Conservation (phyloP, 1,284 basidiomycete genomes). For the Ganoderma lingzhi region DNA sequence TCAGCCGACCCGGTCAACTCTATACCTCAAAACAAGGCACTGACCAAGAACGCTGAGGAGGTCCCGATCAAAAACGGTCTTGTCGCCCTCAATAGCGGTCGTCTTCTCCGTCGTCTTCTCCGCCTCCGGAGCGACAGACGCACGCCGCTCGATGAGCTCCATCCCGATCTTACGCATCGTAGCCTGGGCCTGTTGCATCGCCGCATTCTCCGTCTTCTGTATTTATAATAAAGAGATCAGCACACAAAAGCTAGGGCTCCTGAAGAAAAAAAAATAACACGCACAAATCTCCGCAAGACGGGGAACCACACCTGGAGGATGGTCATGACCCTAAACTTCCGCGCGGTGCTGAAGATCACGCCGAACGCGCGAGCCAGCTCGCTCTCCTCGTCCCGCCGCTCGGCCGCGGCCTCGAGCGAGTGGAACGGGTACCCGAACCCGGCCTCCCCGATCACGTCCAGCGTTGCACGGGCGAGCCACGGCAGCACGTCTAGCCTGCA, state of each 20-base stretch:
- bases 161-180: constrained; percentile 65
- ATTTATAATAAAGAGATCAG: neutral
- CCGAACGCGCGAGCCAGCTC: constrained; percentile 66
- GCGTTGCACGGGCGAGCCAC: constrained; percentile 69
- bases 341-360: constrained; percentile 59
- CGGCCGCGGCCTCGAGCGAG: constrained; percentile 46
- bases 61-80: constrained; percentile 44
- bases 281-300: constrained; percentile 59
- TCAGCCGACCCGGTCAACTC: neutral
- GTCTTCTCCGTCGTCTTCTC: constrained; percentile 18
- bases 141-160: constrained; percentile 58
- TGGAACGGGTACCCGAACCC: constrained; percentile 73
- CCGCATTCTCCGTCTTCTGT: constrained; percentile 50
- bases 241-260: no score
- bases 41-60: constrained; percentile 64
- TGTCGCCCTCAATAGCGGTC: constrained; percentile 25
- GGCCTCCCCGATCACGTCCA: constrained; percentile 78
- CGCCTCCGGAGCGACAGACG: constrained; percentile 35
- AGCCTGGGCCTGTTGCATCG: constrained; percentile 51
- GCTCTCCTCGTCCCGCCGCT: constrained; percentile 47
- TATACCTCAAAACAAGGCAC: constrained; percentile 38
- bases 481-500: constrained; percentile 60
- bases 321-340: constrained; percentile 59
- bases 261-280: constrained; percentile 37
- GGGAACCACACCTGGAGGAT: constrained; percentile 72